These are phyloP conservation scores for Exserohilum turcica DNA, from an alignment of 2,329 filamentous ascomycete species.

Conservation along the genomic window DNA sequence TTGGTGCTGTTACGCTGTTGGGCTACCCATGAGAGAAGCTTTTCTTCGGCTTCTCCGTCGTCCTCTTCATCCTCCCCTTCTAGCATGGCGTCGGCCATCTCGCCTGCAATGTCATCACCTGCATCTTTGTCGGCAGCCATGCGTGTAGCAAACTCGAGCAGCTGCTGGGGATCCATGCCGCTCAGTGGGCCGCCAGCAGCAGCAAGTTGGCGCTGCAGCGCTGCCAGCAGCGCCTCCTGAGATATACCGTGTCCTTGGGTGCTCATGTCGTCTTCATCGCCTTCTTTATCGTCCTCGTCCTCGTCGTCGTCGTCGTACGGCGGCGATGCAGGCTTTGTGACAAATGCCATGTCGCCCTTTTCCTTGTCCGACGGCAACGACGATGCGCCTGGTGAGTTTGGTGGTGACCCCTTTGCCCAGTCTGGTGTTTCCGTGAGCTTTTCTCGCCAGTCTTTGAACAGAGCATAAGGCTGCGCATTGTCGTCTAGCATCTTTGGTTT, in stretches of 20 bases:
- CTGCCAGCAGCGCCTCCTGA: conserved; percentile 47
- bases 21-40: conserved; percentile 41
- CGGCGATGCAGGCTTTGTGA: conserved; percentile 21
- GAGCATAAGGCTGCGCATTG: conserved; percentile 43
- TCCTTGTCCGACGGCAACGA: conserved; percentile 13
- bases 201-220: conserved; percentile 42
- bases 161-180: conserved; percentile 50
- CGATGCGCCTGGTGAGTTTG: conserved; percentile 17
- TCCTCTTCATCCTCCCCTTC: conserved; percentile 40
- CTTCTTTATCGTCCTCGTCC: conserved; percentile 22
- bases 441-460: conserved; percentile 54
- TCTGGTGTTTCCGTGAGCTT: conserved; percentile 40
- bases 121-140: conserved; percentile 52
- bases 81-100: conserved; percentile 52
- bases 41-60: conserved; percentile 36
- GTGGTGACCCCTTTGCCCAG: conserved; percentile 30
- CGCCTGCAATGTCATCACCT: conserved; percentile 50
- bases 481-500: conserved; percentile 36
- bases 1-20: conserved; percentile 30
- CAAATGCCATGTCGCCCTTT: conserved; percentile 12
- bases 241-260: conserved; percentile 38
- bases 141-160: conserved; percentile 52
- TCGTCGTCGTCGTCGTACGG: conserved; percentile 20
- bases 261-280: conserved; percentile 19
- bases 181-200: conserved; percentile 42